Conservation (phyloP, 1,139 yeast genomes). For the Nakaseomyces glabratus region DNA sequence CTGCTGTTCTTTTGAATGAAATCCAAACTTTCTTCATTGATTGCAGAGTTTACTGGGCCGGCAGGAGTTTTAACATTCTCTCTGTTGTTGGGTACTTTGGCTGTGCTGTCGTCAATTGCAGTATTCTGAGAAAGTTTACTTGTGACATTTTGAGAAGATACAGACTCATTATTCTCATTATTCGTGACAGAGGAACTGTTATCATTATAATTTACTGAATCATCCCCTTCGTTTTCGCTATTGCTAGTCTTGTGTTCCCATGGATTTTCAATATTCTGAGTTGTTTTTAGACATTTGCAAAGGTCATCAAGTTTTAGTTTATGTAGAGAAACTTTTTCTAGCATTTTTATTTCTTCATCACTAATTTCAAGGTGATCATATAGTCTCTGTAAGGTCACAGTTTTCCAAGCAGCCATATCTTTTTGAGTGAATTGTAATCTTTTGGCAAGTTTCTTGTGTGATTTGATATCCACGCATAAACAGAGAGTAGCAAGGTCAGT, state of each 20-base stretch:
- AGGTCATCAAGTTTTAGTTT: slow-evolving; percentile 72
- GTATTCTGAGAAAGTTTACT: too few relatives aligned
- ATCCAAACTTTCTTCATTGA: too few relatives aligned
- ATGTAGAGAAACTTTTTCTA: slow-evolving; percentile 75
- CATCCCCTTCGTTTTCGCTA: slow-evolving; percentile 11
- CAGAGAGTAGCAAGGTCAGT: slow-evolving; percentile 58
- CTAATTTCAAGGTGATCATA: slow-evolving; percentile 74
- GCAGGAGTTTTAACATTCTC: too few relatives aligned
- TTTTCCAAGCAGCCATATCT: slow-evolving; percentile 80
- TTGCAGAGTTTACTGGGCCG: too few relatives aligned
- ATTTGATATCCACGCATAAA: slow-evolving; percentile 40
- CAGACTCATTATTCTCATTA: too few relatives aligned
- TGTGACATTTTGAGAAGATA: too few relatives aligned
- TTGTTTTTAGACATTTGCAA: slow-evolving; percentile 45
- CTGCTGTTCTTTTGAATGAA: too few relatives aligned
- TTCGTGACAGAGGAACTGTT: too few relatives aligned
- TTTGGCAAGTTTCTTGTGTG: slow-evolving; percentile 43
- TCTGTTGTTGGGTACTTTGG: too few relatives aligned
- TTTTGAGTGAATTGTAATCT: slow-evolving; percentile 63
- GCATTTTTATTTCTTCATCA: slow-evolving; percentile 75
- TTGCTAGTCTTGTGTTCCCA: slow-evolving; percentile 21
- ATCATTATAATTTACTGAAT: too few relatives aligned
- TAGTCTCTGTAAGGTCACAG: slow-evolving; percentile 57
- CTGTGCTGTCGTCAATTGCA: too few relatives aligned
- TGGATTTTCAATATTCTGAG: slow-evolving; percentile 38